Evolutionary conservation across 352 stramenopile genomes (phyloP), one percentile per base, ranked within the genome.

Genomic region (Phytophthora idaei): DNA sequence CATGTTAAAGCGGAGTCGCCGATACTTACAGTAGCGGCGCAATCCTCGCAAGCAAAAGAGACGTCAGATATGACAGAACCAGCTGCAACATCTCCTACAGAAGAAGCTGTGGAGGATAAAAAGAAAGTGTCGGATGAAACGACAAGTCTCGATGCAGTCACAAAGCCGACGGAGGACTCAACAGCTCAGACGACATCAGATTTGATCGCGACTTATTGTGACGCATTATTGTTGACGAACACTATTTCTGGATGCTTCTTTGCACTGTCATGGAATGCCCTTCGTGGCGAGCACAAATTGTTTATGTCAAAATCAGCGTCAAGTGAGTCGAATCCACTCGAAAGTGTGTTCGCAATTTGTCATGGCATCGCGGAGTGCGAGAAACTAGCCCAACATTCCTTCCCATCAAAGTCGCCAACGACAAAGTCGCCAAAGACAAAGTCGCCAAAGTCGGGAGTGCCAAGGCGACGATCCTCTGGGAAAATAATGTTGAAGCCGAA

Each of bases 231-330:
- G 31, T 37, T 51, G 15, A 84, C 73, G 7, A 59, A 73, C 44
- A 86, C 73, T 11, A 77, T 84, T 5, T 82, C 75, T 0, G 78
- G 78, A 2, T 71, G 74, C 39, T 74, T 85, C 12, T 83, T 85
- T 41, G 65, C 75, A 28, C 41, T 81, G 9, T 67, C 61, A 6
- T 45, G 78, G 21, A 86, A 84, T 63, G 61, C 73, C 9, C 48
- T 86, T 12, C 72, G 74, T 28, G n/a, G 25, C 8, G 2, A 64
- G 14, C 48, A 66, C 36, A 39, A 62, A 25, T 42, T 32, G 31
- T 44, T 64, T 56, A 34, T 57, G 25, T 32, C 48, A 58, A 55
- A 17, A 39, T 39, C 12, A 17, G 51, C 32, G 11, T 62, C 61
- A 27, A 63, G 42, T 45, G 37, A 56, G 5, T 61, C 42, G 27